phyloP scores from a whole-genome alignment of 1,284 basidiomycete genomes.

The Anthracocystis setariae region DNA sequence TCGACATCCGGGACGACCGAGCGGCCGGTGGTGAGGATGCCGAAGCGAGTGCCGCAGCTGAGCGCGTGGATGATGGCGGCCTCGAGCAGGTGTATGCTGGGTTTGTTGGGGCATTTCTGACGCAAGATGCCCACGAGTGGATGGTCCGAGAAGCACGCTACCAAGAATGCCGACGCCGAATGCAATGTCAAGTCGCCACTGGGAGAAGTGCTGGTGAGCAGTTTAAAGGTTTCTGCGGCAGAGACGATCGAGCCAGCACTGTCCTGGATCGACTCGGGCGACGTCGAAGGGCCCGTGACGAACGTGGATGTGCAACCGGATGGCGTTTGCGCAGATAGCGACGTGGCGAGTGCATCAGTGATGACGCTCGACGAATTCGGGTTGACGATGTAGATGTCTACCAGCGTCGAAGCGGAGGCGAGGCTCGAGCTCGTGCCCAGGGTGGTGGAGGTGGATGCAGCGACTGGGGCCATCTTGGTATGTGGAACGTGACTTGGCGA shows the following conservation, averaged over 20 bases:
- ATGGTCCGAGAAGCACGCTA: constrained; percentile 59
- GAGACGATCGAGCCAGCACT: constrained; percentile 34
- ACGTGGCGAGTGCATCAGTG: constrained; percentile 16
- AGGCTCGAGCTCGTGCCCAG: neutral
- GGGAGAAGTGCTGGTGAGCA: constrained; percentile 1
- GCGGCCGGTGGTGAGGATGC: constrained; percentile 50
- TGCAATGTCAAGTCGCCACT: neutral
- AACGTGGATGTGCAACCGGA: constrained; percentile 6
- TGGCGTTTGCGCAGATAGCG: constrained; percentile 8
- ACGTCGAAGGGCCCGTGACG: constrained; percentile 37
- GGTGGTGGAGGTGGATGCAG: neutral
- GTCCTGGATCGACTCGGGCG: constrained; percentile 47
- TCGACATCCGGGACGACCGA: constrained; percentile 51
- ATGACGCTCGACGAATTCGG: constrained; percentile 37
- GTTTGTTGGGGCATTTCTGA: constrained; percentile 13
- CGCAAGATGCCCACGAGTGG: constrained; percentile 49
- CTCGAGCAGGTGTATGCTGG: constrained; percentile 49
- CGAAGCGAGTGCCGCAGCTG: constrained; percentile 22
- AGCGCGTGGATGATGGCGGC: constrained; percentile 43
- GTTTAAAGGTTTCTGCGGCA: constrained; percentile 33
- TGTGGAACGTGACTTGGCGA: too few relatives aligned
- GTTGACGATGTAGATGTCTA: constrained; percentile 29
- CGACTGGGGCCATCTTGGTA: neutral
- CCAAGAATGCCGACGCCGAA: constrained; percentile 30
- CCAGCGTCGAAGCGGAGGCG: neutral